Evolutionary conservation across 345 rosid species (phyloP).

Genomic region (Dipteronia dyeriana): DNA sequence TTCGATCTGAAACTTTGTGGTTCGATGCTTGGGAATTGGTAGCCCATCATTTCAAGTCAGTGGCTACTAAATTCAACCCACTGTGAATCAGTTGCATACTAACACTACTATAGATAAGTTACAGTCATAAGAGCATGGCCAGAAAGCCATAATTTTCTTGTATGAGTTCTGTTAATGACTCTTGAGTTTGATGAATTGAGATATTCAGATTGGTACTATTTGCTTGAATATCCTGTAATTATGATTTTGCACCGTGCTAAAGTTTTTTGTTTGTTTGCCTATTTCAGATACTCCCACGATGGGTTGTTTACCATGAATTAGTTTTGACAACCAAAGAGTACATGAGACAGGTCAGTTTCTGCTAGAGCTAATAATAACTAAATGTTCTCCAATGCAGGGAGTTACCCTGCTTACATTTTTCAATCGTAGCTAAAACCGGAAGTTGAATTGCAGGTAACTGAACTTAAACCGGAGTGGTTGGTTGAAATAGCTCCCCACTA

Average conservation of each 20-base stretch:
- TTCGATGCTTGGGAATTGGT: no score
- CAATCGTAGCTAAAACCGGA: conserved; percentile 24
- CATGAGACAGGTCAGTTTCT: conserved; percentile 70
- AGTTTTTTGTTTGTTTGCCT: conserved; percentile 10
- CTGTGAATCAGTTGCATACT: no score
- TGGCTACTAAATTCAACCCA: no score
- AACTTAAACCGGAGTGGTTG: conserved; percentile 98
- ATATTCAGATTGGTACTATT: no score
- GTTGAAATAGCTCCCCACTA: conserved; percentile 96
- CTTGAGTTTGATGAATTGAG: no score
- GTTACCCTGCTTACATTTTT: neutral
- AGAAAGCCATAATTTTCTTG: no score
- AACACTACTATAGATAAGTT: no score
- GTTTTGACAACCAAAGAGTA: conserved; percentile 93
- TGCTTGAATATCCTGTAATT: no score
- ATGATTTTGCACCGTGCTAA: conserved; percentile 3
- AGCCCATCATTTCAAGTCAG: no score
- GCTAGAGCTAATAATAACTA: neutral
- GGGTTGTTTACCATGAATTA: conserved; percentile 91
- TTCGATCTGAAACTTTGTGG: no score
- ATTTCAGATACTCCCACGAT: conserved; percentile 82
- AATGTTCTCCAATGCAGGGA: neutral
- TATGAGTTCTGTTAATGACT: no score
- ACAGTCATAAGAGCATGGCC: no score
- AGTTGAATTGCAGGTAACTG: conserved; percentile 69